Base-by-base conservation (phyloP, 192 early-diverging fungal species). In the Backusella parvicylindrica region DNA sequence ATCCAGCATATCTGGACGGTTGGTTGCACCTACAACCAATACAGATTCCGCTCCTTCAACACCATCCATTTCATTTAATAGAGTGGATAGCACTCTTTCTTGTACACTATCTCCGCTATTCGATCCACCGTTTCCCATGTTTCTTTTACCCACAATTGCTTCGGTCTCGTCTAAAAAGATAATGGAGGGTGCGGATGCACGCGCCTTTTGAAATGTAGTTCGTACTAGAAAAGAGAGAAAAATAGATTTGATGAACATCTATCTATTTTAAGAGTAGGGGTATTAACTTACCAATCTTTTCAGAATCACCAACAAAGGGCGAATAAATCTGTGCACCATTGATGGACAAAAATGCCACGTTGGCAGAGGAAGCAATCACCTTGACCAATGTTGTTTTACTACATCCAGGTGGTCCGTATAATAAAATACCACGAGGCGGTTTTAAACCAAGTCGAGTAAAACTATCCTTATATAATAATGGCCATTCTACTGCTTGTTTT, bases 111-210 rank as follows among this genome's bases (percentile, higher is more conserved):
- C 94, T 2, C 89, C 82, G 7, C 89, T 87, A 33, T 77, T 64
- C 26, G 68, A 69, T 71, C 85, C 75, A 77, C 88, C 82, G 60
- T 77, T 33, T 21, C 82, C 84, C 84, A 89, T 83, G 35, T 85
- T 86, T 7, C 97, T 83, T 78, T 93, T 96, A 2, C 98, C 98
- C 0, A 98, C 97, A 73, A 99, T 93, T 0, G 97, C 92, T 50
- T 99, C 98, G 41, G 98, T 88, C 80, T 99, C 98, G 83, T 99
- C 98, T 41, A 99, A 87, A 83, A 99, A 99, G 37, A 99, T 83
- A 16, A 99, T 88, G 4, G 94, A 88, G 2, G 98, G 98, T 11
- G 88, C 82, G 0, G 91, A 81, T 0, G 92, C 74, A 4, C 97
- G 85, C 0, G 98, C 98, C 26, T 90, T 83, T 38, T 92, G 88